Base-by-base conservation (phyloP, 129 eudicot species). In the Erigeron canadensis region DNA sequence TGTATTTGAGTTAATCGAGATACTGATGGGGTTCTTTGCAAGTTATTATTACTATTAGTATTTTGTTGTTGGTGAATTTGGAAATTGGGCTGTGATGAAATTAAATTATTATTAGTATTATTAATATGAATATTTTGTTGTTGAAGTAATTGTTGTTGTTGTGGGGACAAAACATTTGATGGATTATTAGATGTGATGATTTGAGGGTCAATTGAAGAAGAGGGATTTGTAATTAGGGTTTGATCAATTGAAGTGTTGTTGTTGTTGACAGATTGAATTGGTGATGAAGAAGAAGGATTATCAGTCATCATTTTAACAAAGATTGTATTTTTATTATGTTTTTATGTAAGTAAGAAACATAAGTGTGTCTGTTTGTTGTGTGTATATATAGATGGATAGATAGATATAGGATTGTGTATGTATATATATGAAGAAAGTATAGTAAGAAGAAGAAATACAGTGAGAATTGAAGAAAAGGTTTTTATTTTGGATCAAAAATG, bases 41-140 rank as follows among this genome's bases (percentile, higher is more conserved):
- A 73, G 16, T 53, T 53, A 53, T 5, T 53, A 53, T 53, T 53
- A 53, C 8, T 53, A 8, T 7, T 6, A 37, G 76, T 64, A 70
- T 82, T 85, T 43, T 80, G 83, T 77, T 82, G 90, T 56, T 84
- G 85, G 69, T 84, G 83, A 69, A 86, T 71, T 55, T 83, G 91
- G 34, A 71, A 86, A 83, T 83, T 83, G 37, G 80, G 68, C 15
- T 46, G 15, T 4, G 65, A 42, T 45, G 65, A 74, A 45, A 86
- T 70, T 63, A 83, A 45, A 77, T 80, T 84, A 71, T 0, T 28
- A 3, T 0, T 28, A 28, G 1, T 28, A 28, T 28, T 28, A 28
- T 0, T 28, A 28, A 1, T 28, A 28, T 28, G 1, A 28, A 28
- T 28, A 28, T 72, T 75, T 58, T 83, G 80, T 13, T 77, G 84